Percentiles rank a stretch among this genome's conserved stretches.
These are phyloP conservation scores for Cryptosporidium canis DNA, from an alignment of 169 alveolate species.

Conservation along the genomic window DNA sequence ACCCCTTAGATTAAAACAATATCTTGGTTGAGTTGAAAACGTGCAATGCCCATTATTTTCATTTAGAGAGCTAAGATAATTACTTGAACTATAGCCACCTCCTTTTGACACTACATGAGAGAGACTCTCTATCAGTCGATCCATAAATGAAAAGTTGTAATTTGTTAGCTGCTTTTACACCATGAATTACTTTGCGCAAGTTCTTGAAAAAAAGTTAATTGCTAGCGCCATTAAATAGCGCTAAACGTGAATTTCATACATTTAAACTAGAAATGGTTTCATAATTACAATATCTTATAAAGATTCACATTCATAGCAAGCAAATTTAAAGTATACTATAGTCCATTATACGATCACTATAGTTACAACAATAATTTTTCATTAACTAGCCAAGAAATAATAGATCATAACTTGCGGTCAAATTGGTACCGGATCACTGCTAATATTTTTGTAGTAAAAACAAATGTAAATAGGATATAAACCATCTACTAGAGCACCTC, in stretches of 20 bases:
- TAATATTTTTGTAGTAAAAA: not conserved
- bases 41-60: not conserved
- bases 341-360: not conserved
- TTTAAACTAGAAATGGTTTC: not conserved
- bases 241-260: not conserved
- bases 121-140: conserved; percentile 50
- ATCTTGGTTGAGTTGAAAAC: not conserved
- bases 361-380: not conserved
- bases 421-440: not conserved
- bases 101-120: conserved; percentile 27
- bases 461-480: not conserved
- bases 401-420: conserved; percentile 23
- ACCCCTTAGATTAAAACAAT: not conserved
- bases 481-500: not conserved
- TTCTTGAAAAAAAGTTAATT: not conserved
- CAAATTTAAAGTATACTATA: no score
- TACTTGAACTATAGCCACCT: not conserved
- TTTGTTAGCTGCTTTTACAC: not conserved
- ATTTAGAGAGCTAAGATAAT: not conserved
- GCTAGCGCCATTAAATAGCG: conserved; percentile 1
- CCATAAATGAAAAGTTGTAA: conserved; percentile 30
- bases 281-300: no score
- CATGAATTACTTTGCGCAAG: conserved; percentile 1
- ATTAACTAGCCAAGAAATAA: not conserved
- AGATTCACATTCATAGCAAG: no score